Evolutionary conservation across 2,329 filamentous ascomycete species (phyloP), one percentile per base, ranked within the genome.

Genomic region (Aspergillus novoparasiticus): DNA sequence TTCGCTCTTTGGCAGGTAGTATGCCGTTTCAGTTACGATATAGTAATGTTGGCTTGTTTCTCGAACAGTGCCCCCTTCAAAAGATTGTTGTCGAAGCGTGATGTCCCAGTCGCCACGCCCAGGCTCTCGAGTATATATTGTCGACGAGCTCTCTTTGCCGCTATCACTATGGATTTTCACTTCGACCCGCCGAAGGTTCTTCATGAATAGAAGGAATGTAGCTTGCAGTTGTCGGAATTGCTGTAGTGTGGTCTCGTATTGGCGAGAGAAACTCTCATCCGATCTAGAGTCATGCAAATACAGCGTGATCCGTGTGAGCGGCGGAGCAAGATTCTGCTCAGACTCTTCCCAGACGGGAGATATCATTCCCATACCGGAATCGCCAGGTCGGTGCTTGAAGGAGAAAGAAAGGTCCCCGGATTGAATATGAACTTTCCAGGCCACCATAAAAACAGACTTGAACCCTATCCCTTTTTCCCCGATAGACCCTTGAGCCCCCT

Each of bases 331-430:
- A 4, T 55, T 30, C 5, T 46, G 39, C 9, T 62, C 41, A 12
- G 30, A n/a, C 0, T 68, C 53, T 48, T 71, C 64, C 57, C 73
- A 71, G 1, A 73, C 75, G 58, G 84, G 84, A 0, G 79, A 79
- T 1, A 85, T 79, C 83, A 86, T 86, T 1, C 83, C 84, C 41
- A 86, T 72, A 1, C 84, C 84, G 0, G 77, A 75, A 2, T 83
- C n/a, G 2, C 19, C 43, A 41, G 39, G 39, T 41, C 39, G 80
- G 61, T 79, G 71, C n/a, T 72, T 51, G 53, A 79, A 80, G 2
- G 61, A 68, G 61, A 81, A 81, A 0, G 74, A 78, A 64, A 74
- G 80, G 1, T 71, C 28, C 0, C 74, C 75, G 0, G 79, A 81
- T 57, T 80, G 78, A 21, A 82, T 73, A n/a, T 75, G 69, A 11